Conservation (phyloP, 805 yeast species). For the Naumovozyma baii region DNA sequence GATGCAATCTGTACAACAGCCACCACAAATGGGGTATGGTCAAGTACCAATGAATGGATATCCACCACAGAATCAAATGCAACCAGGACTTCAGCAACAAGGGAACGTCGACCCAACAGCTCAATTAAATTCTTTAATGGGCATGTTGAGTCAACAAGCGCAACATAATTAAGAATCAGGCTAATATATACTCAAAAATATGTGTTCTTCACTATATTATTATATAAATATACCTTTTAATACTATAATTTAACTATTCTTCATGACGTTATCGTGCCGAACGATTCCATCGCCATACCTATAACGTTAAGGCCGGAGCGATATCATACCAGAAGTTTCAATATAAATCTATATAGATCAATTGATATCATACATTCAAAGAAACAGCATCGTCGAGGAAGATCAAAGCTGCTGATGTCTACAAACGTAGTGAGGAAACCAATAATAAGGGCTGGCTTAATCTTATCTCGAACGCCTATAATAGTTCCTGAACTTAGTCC, state of each 20-base stretch:
- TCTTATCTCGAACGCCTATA: conserved; percentile 75
- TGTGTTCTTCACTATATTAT: too few relatives aligned
- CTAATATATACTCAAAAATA: too few relatives aligned
- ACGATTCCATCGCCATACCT: neutral
- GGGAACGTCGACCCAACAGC: conserved; percentile 31
- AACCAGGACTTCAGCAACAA: conserved; percentile 16
- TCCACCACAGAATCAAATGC: conserved; percentile 12
- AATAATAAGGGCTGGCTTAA: conserved; percentile 39
- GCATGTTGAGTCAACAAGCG: conserved; percentile 34
- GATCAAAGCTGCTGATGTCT: neutral
- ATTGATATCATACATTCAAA: neutral
- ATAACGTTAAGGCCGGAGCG: neutral
- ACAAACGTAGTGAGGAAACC: conserved; percentile 7
- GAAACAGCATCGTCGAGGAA: neutral
- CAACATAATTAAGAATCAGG: conserved; percentile 1
- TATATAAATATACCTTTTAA: neutral
- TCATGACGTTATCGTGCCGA: neutral
- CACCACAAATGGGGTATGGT: conserved; percentile 7
- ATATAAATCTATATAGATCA: neutral
- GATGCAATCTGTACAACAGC: conserved; percentile 13
- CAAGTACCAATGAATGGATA: conserved; percentile 6
- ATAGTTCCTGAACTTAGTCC: conserved; percentile 66
- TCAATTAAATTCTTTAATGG: conserved; percentile 35
- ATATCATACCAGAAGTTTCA: too few relatives aligned
- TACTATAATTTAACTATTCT: neutral